Base-by-base conservation (phyloP, 306 rosid genomes). In the Urtica urens region DNA sequence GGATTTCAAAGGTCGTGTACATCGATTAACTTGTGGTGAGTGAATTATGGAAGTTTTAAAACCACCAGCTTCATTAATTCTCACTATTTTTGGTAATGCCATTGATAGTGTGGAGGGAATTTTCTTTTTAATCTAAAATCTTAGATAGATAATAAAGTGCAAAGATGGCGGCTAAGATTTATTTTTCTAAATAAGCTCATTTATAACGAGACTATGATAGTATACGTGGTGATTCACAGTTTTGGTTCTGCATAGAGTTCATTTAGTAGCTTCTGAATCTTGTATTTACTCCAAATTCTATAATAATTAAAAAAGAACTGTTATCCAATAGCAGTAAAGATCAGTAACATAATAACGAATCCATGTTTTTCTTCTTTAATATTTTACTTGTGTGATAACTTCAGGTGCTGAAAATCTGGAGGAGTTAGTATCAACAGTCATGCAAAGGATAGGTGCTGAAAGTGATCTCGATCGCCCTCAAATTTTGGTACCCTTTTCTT, bases 11-110 rank as follows among this genome's bases (percentile, higher is more conserved):
- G 93, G 95, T 50, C 87, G 72, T 49, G 77, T 85, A 28, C 95
- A 85, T 74, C 77, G 95, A 35, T 51, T 90, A 37, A 68, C 79
- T 67, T 79, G 72, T 65, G 92, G 99, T 90, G 65, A 85, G 94
- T 71, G 39, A 38, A 11, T 18, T 23, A 47, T 60, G 41, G 26
- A 25, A 38, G 45, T 27, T 15, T 34, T 46, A 55, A 38, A 8
- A 23, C 28, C 50, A 26, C 46, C 26, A 24, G 31, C 15, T 51
- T 33, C 8, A 11, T 47, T 35, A 38, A 12, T 19, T 23, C 15
- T 20, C 26, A 10, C 13, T 15, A n/a, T 40, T 40, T 18, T 40
- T n/a, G n/a, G n/a, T n/a, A n/a, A n/a, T n/a, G n/a, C n/a, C n/a
- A n/a, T n/a, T n/a, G n/a, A n/a, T n/a, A n/a, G n/a, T n/a, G n/a